Percentiles rank a stretch among this genome's conserved stretches.
phyloP scores from a whole-genome alignment of 306 rosid genomes.

The Trifolium fragiferum region DNA sequence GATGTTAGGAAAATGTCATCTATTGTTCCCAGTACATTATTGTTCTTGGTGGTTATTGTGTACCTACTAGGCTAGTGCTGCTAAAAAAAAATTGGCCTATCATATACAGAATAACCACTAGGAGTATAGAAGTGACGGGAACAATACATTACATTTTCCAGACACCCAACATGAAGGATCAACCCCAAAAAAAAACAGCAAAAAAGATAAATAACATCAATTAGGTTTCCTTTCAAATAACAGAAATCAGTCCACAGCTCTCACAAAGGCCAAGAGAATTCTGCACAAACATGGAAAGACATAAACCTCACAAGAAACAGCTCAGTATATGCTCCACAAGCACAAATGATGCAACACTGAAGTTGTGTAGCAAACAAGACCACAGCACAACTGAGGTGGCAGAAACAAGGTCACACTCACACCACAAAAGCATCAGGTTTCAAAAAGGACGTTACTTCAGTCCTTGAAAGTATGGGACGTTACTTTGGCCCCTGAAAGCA shows the following conservation, averaged over 20 bases:
- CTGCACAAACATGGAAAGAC: slow-evolving; percentile 24
- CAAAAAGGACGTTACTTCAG: background rate
- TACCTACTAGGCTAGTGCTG: too few relatives aligned
- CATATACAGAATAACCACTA: slow-evolving; percentile 12
- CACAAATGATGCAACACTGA: background rate
- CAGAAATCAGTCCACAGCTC: slow-evolving; percentile 10
- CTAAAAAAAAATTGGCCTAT: background rate
- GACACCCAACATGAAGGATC: slow-evolving; percentile 17
- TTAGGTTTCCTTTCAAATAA: background rate
- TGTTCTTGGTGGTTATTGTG: too few relatives aligned
- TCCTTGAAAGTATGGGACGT: too few relatives aligned
- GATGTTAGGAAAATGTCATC: too few relatives aligned
- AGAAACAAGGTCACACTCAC: background rate
- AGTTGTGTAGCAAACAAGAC: slow-evolving; percentile 15
- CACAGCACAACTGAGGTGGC: background rate
- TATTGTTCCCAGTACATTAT: too few relatives aligned
- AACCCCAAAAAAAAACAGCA: slow-evolving; percentile 20
- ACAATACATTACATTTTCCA: slow-evolving; percentile 9
- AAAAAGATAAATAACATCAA: slow-evolving; percentile 2
- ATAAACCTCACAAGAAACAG: slow-evolving; percentile 23
- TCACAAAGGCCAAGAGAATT: background rate
- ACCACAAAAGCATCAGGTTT: background rate
- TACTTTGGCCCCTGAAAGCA: background rate
- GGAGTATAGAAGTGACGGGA: background rate
- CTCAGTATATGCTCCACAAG: slow-evolving; percentile 6